These are phyloP conservation scores for Mortierella sp. DNA, from an alignment of 371 early-diverging fungal genomes.

Conservation along the genomic window DNA sequence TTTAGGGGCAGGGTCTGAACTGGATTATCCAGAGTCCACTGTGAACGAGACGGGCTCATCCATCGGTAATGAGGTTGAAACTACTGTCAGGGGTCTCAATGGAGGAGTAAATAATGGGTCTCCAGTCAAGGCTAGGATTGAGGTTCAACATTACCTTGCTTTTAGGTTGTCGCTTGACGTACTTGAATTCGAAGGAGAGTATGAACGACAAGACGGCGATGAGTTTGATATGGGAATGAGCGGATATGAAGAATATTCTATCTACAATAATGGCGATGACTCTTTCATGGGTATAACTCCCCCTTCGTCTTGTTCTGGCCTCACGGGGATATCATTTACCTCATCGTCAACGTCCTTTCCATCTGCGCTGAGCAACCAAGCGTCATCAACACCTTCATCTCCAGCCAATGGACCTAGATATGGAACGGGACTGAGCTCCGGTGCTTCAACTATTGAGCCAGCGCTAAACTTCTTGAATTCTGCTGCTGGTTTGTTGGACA, in stretches of 20 bases:
- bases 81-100: background rate
- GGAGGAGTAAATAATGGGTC: background rate
- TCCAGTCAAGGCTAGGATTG: conserved; percentile 29
- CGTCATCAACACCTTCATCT: background rate
- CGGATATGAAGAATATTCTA: conserved; percentile 19
- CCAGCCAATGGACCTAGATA: background rate
- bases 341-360: conserved; percentile 1
- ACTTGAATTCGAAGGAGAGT: conserved; percentile 48
- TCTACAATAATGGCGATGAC: background rate
- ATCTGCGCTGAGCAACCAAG: background rate
- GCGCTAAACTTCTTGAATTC: conserved; percentile 23
- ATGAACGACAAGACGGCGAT: conserved; percentile 27
- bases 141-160: conserved; percentile 41
- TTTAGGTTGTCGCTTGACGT: conserved; percentile 44
- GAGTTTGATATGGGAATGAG: conserved; percentile 17
- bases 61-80: background rate
- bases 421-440: background rate
- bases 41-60: background rate
- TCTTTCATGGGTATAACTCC: background rate
- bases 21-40: conserved; percentile 10
- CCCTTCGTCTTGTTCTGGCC: background rate
- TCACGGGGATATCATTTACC: background rate
- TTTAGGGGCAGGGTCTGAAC: conserved; percentile 9
- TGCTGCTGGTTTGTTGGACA: conserved; percentile 27
- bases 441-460: conserved; percentile 2